Conservation (phyloP, 495 filamentous ascomycete species). For the Cryomyces antarcticus region DNA sequence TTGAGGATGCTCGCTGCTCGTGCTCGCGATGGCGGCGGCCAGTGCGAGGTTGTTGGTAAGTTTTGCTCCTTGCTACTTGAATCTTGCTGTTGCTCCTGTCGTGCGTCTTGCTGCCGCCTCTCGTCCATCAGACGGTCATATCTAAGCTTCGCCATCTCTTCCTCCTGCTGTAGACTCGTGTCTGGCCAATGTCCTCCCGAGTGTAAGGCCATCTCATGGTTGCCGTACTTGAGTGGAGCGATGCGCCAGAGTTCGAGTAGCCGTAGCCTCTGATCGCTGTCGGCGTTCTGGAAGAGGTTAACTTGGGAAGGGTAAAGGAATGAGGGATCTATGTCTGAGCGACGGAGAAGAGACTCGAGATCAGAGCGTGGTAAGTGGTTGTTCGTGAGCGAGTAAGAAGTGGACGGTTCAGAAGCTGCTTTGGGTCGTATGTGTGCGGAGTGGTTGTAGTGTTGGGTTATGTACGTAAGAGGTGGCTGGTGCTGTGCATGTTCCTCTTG, state of each 20-base stretch:
- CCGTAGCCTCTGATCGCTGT: conserved; percentile 17
- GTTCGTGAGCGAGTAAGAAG: conserved; percentile 5
- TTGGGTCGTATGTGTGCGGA: conserved; percentile 14
- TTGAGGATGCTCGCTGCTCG: not conserved
- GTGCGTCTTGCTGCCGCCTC: not conserved
- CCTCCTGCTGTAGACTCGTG: conserved; percentile 18
- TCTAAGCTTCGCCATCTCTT: conserved; percentile 13
- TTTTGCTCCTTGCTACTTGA: not conserved
- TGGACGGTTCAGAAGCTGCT: conserved; percentile 7
- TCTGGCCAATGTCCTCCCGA: conserved; percentile 4
- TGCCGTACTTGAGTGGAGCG: conserved; percentile 11
- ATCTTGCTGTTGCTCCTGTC: not conserved
- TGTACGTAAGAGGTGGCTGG: conserved; percentile 6
- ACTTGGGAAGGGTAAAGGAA: conserved; percentile 19
- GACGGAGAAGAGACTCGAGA: conserved; percentile 11
- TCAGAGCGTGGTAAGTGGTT: conserved; percentile 7
- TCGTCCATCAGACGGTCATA: not conserved
- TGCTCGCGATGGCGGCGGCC: not conserved
- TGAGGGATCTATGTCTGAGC: conserved; percentile 17
- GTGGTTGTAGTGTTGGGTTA: conserved; percentile 20
- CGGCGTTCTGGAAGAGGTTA: conserved; percentile 19
- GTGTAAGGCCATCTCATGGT: not conserved
- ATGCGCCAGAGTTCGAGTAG: conserved; percentile 23
- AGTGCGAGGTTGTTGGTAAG: not conserved
- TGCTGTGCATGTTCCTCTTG: conserved; percentile 4